Evolutionary conservation across 768 basidiomycete genomes (phyloP).

Genomic region (Hydnomerulius pinastri): DNA sequence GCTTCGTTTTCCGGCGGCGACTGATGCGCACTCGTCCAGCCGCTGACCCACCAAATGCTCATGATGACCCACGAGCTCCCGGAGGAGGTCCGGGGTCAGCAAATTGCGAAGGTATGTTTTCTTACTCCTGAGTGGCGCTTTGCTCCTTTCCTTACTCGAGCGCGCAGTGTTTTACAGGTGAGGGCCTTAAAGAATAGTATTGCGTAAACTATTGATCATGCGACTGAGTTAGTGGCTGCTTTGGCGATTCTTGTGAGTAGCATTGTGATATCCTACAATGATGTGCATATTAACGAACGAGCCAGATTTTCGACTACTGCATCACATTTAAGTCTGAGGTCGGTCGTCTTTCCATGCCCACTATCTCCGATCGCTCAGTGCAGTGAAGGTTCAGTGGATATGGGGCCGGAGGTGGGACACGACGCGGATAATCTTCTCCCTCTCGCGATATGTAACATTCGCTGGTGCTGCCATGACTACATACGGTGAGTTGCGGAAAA

Average conservation of each 20-base stretch:
- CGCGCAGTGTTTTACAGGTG: no score
- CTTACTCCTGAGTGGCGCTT: no score
- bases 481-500: not conserved
- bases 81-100: no score
- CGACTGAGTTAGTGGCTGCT: not conserved
- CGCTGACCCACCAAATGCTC: no score
- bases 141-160: no score
- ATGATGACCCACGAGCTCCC: no score
- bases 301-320: not conserved
- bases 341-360: not conserved
- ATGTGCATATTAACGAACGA: not conserved
- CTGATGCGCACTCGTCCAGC: no score
- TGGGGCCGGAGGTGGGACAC: not conserved
- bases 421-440: not conserved
- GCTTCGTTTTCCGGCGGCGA: no score
- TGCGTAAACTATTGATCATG: no score
- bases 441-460: not conserved
- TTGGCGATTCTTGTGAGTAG: not conserved
- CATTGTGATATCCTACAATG: not conserved
- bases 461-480: not conserved
- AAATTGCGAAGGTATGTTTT: no score
- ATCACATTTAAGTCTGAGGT: not conserved
- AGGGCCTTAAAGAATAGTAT: no score
- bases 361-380: not conserved
- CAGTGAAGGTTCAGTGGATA: no score